Conservation (phyloP, 768 basidiomycete genomes). For the Bullera alba region DNA sequence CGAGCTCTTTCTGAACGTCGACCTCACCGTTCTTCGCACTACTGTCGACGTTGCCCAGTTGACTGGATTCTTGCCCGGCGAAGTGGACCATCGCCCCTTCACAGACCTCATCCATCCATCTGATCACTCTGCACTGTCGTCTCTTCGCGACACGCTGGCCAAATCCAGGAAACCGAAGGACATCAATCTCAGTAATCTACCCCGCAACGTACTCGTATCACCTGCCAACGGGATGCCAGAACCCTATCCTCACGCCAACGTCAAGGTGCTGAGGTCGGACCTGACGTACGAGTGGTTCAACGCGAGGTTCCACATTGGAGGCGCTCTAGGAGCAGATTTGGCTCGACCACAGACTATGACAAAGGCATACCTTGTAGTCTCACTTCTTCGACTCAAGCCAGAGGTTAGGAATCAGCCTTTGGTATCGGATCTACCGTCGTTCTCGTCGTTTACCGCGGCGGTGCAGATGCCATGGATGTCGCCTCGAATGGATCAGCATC, state of each 20-base stretch:
- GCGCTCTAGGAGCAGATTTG: conserved; percentile 29
- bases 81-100: conserved; percentile 28
- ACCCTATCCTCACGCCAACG: conserved; percentile 37
- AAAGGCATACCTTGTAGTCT: conserved; percentile 23
- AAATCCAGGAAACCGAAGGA: conserved; percentile 22
- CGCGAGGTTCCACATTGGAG: conserved; percentile 35
- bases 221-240: conserved; percentile 41
- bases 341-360: conserved; percentile 23
- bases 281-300: conserved; percentile 26
- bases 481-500: no score
- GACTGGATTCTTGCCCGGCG: conserved; percentile 35
- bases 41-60: conserved; percentile 16
- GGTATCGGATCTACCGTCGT: no score
- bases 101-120: conserved; percentile 31
- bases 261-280: conserved; percentile 25
- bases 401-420: no score
- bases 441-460: no score
- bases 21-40: conserved; percentile 29
- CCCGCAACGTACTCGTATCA: conserved; percentile 23
- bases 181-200: no score
- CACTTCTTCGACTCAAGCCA: conserved; percentile 15
- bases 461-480: no score
- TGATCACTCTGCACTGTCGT: conserved; percentile 21
- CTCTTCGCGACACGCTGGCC: conserved; percentile 20
- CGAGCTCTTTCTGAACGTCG: conserved; percentile 36